Evolutionary conservation across 1,139 yeast species (phyloP).

Genomic region (Pneumocystis carinii): DNA sequence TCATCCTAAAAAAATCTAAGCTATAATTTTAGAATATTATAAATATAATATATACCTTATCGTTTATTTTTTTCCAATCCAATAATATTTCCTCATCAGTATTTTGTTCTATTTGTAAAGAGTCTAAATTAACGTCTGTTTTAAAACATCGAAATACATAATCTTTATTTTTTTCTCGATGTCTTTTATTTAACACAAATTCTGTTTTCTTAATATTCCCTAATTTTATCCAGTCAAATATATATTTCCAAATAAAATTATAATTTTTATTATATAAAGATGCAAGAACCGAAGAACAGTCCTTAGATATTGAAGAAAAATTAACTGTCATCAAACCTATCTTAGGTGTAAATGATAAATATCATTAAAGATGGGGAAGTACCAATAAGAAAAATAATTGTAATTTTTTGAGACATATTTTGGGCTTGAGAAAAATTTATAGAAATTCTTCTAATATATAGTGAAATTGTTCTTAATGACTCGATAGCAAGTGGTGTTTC

Average conservation of each 20-base stretch:
- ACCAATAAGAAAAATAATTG: slow-evolving; percentile 30
- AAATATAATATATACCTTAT: not conserved
- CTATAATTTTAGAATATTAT: not conserved
- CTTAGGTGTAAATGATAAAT: not conserved
- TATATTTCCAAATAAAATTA: slow-evolving; percentile 12
- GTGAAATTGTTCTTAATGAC: slow-evolving; percentile 61
- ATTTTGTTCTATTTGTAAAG: not conserved
- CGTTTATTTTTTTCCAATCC: not conserved
- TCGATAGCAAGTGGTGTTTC: slow-evolving; percentile 53
- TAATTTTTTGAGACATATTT: slow-evolving; percentile 30
- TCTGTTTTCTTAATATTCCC: not conserved
- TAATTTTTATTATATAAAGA: slow-evolving; percentile 32
- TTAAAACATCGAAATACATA: slow-evolving; percentile 14
- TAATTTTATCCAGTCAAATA: not conserved
- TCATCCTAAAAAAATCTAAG: not conserved
- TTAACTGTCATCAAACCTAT: slow-evolving; percentile 63
- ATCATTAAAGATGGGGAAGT: not conserved
- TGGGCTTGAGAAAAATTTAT: slow-evolving; percentile 30
- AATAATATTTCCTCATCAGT: not conserved
- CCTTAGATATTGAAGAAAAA: slow-evolving; percentile 60
- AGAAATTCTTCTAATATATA: slow-evolving; percentile 50
- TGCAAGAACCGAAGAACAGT: slow-evolving; percentile 48
- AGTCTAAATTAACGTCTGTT: not conserved
- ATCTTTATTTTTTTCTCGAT: not conserved
- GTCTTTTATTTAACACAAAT: not conserved